A percentile compares a stretch with the other conserved stretches of the same genome.
Evolutionary conservation across 768 basidiomycete genomes (phyloP).

Genomic region (Pulveroboletus sp.): DNA sequence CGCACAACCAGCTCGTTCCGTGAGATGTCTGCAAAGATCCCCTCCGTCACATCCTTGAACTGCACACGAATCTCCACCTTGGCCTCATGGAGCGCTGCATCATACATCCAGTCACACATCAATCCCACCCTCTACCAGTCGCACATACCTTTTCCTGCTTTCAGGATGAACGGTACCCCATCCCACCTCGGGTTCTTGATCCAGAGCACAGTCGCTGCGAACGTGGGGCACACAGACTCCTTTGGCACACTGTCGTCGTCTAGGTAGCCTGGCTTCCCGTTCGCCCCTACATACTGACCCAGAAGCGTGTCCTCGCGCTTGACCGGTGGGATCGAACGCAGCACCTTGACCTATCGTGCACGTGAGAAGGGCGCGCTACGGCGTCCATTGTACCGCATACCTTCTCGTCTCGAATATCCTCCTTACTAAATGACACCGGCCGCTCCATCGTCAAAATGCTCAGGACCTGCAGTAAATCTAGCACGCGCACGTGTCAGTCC

Average conservation of each 20-base stretch:
- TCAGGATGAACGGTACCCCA: slow-evolving; percentile 97
- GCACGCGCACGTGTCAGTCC: slow-evolving; percentile 16
- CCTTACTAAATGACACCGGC: slow-evolving; percentile 93
- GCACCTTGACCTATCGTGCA: slow-evolving; percentile 79
- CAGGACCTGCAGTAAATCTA: slow-evolving; percentile 92
- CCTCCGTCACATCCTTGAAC: slow-evolving; percentile 95
- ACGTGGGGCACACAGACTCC: slow-evolving; percentile 90
- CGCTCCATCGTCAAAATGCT: slow-evolving; percentile 97
- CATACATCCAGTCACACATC: slow-evolving; percentile 8
- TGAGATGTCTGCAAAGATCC: slow-evolving; percentile 94
- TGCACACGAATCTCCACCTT: slow-evolving; percentile 98
- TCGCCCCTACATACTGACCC: slow-evolving; percentile 86
- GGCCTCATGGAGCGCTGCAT: slow-evolving; percentile 88
- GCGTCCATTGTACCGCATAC: slow-evolving; percentile 35
- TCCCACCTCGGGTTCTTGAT: slow-evolving; percentile 98
- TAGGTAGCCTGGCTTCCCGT: slow-evolving; percentile 97
- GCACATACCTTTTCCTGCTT: slow-evolving; percentile 88
- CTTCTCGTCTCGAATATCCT: slow-evolving; percentile 99
- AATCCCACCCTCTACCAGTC: slow-evolving; percentile 3
- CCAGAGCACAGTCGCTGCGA: slow-evolving; percentile 83
- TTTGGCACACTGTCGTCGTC: slow-evolving; percentile 95
- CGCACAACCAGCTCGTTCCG: slow-evolving; percentile 97
- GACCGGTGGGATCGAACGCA: slow-evolving; percentile 86
- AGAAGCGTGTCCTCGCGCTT: slow-evolving; percentile 74
- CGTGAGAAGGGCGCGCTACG: slow-evolving; percentile 11